Evolutionary conservation across 2,329 filamentous ascomycete genomes (phyloP), one percentile per base, ranked within the genome.

Genomic region (Exophiala dermatitidis): DNA sequence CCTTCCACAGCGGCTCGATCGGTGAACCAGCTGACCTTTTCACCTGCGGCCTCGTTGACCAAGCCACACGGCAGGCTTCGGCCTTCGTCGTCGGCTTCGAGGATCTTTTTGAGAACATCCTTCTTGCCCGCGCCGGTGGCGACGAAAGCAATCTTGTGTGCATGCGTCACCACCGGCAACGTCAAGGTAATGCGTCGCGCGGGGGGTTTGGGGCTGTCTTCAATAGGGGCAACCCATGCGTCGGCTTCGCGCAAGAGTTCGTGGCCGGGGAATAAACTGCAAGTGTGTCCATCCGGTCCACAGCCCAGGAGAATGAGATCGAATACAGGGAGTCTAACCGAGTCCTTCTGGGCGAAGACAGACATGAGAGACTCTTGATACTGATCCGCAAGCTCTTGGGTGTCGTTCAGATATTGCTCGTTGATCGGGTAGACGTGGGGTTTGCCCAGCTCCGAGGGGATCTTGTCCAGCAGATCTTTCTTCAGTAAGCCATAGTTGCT

Each of bases 221-320:
- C 83, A 66, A 96, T 94, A 43, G 89, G 82, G 9, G 90, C 85
- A 41, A 97, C 89, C 93, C 93, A 98, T 50, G 91, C 89, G 65
- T 84, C 85, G 34, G 81, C 81, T 74, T 97, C 91, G 60, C 90
- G 83, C 62, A 97, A 79, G 50, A 97, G 79, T 54, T 85, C 81
- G 68, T 96, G 91, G 51, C 85, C 86, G 3, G 93, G 93, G 77
- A 98, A 98, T 48, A 98, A 77, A 64, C 86, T 93, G 83, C 93
- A 97, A 33, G 93, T 97, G 75, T 98, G 93, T 48, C 93, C 93
- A 70, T 97, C 93, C 9, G 93, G 91, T 0, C 93, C 93, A 69
- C 88, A 95, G 64, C 93, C 93, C 40, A 98, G 83, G 40, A 98
- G 81, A 51, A 98, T 78, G 49, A 98, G 81, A 69, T 98, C 93